Conservation (phyloP, 345 rosid genomes). For the Hibiscus syriacus region DNA sequence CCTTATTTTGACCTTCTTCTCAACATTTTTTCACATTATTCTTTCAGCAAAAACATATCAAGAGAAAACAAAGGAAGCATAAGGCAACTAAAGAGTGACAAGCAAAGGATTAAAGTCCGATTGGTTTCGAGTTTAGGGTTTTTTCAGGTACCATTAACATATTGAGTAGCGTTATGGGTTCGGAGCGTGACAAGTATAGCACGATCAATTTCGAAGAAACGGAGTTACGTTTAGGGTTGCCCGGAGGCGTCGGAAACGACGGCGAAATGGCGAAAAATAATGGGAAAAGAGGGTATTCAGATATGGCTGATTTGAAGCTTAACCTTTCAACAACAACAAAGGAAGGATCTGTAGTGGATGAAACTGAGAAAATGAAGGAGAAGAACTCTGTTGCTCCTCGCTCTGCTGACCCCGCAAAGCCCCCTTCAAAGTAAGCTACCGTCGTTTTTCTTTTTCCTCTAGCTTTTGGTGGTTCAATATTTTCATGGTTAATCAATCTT, state of each 20-base stretch:
- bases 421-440: conserved; percentile 52
- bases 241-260: conserved; percentile 33
- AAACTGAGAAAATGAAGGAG: conserved; percentile 21
- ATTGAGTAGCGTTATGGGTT: conserved; percentile 14
- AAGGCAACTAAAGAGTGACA: neutral
- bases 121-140: neutral
- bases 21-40: conserved; percentile 11
- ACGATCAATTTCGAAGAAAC: conserved; percentile 86
- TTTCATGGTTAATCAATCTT: neutral
- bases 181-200: conserved; percentile 15
- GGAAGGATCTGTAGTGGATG: conserved; percentile 8
- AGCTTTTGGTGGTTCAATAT: neutral
- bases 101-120: neutral
- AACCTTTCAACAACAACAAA: conserved; percentile 52
- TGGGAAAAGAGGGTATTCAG: conserved; percentile 67
- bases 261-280: conserved; percentile 19
- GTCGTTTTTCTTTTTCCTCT: neutral
- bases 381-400: conserved; percentile 19
- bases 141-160: neutral
- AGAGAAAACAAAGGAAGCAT: neutral
- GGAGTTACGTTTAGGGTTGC: conserved; percentile 69
- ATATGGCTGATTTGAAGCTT: conserved; percentile 66
- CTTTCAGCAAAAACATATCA: neutral
- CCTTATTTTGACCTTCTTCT: conserved; percentile 22
- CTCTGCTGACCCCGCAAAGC: conserved; percentile 32